A percentile compares a stretch with the other conserved stretches of the same genome.
Evolutionary conservation across 2,329 filamentous ascomycete genomes (phyloP).

Genomic region (Paecilomyces formosus): DNA sequence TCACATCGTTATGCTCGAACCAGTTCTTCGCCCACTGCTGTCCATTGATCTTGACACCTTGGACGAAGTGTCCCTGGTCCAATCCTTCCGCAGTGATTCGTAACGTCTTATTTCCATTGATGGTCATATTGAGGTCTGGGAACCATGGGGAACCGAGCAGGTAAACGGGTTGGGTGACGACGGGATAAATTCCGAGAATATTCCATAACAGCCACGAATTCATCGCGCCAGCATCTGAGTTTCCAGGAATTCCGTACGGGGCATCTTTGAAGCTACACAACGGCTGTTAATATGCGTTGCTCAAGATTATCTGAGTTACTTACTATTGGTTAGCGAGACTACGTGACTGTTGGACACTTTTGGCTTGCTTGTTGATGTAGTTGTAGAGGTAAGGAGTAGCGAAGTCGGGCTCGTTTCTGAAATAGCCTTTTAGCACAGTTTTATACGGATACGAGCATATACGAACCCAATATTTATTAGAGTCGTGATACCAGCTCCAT

Average conservation of each 20-base stretch:
- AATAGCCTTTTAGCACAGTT: constrained; percentile 12
- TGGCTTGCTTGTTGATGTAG: constrained; percentile 58
- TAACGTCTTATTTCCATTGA: constrained; percentile 26
- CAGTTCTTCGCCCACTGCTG: constrained; percentile 47
- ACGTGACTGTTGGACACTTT: constrained; percentile 54
- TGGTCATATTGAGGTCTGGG: constrained; percentile 24
- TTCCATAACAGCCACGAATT: constrained; percentile 47
- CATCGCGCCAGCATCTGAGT: constrained; percentile 56
- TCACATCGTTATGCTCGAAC: constrained; percentile 46
- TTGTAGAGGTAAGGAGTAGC: constrained; percentile 63
- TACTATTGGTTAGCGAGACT: constrained; percentile 49
- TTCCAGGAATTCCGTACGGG: constrained; percentile 55
- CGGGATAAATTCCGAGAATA: constrained; percentile 42
- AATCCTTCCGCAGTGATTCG: constrained; percentile 42
- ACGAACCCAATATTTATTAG: constrained; percentile 48
- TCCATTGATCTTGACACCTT: constrained; percentile 48
- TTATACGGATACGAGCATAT: neutral
- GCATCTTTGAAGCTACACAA: constrained; percentile 44
- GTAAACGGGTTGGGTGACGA: constrained; percentile 43
- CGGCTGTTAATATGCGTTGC: neutral
- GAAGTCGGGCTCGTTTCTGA: constrained; percentile 61
- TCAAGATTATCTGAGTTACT: neutral
- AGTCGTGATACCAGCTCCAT: constrained; percentile 33
- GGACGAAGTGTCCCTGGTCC: constrained; percentile 44
- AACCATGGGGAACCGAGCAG: constrained; percentile 42